Percentiles rank a stretch among this genome's conserved stretches.
These are phyloP conservation scores for Dryas octopetala DNA, from an alignment of 306 rosid species.

Conservation along the genomic window DNA sequence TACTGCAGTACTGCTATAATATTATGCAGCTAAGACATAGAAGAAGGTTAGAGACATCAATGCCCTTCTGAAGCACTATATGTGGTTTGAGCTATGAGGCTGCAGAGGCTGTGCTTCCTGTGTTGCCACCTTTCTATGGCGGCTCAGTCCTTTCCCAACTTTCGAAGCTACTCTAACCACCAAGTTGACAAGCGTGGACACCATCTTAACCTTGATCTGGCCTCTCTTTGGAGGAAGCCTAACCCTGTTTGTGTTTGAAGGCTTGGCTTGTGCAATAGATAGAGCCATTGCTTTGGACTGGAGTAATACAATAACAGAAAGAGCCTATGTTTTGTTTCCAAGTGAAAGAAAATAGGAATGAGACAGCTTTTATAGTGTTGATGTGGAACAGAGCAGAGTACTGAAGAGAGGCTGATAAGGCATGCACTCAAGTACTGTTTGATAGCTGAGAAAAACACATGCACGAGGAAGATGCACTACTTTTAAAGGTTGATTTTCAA, in stretches of 20 bases:
- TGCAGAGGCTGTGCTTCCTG: neutral
- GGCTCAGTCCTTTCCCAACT: conserved; percentile 34
- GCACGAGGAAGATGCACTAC: neutral
- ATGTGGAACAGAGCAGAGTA: neutral
- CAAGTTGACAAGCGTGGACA: conserved; percentile 24
- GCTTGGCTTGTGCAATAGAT: conserved; percentile 25
- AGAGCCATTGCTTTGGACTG: conserved; percentile 35
- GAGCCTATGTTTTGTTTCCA: conserved; percentile 16
- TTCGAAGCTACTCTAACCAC: conserved; percentile 22
- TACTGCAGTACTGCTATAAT: neutral
- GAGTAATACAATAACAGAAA: neutral
- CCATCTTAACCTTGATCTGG: conserved; percentile 53
- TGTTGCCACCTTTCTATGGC: conserved; percentile 13
- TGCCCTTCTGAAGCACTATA: neutral
- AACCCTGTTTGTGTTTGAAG: conserved; percentile 16
- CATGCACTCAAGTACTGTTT: neutral
- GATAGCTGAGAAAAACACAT: neutral
- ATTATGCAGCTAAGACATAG: neutral
- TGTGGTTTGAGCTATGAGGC: neutral
- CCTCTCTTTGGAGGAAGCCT: conserved; percentile 66
- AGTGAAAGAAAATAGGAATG: neutral
- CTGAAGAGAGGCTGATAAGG: neutral
- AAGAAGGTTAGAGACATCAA: neutral
- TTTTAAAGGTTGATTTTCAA: neutral
- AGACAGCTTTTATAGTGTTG: conserved; percentile 7